Conservation (phyloP, 2,329 filamentous ascomycete species). For the Claviceps digitariae region DNA sequence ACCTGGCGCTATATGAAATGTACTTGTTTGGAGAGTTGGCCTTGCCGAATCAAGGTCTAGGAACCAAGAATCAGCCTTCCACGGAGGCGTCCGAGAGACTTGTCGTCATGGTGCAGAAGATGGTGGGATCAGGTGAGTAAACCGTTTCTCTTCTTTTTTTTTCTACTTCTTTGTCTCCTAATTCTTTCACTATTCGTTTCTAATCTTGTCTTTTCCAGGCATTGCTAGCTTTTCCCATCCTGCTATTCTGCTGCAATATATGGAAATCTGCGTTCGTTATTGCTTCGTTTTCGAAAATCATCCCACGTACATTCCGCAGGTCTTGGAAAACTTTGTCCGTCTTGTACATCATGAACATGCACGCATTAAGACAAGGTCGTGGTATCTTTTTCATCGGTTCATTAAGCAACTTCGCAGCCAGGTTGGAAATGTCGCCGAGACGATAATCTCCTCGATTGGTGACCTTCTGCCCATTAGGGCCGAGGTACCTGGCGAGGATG, state of each 20-base stretch:
- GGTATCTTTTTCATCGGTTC: slow-evolving; percentile 92
- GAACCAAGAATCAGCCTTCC: slow-evolving; percentile 70
- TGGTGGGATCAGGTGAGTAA: slow-evolving; percentile 75
- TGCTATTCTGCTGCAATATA: slow-evolving; percentile 86
- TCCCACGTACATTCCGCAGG: slow-evolving; percentile 65
- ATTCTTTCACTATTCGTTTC: background rate
- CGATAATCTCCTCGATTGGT: slow-evolving; percentile 76
- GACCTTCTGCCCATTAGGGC: slow-evolving; percentile 86
- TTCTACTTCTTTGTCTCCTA: background rate
- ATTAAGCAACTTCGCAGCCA: slow-evolving; percentile 76
- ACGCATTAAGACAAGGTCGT: slow-evolving; percentile 79
- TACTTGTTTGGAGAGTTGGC: slow-evolving; percentile 89
- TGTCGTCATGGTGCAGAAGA: slow-evolving; percentile 84
- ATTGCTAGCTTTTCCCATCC: slow-evolving; percentile 80
- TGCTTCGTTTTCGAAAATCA: slow-evolving; percentile 84
- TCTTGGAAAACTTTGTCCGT: slow-evolving; percentile 81
- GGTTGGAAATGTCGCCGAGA: slow-evolving; percentile 80
- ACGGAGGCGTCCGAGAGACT: slow-evolving; percentile 68
- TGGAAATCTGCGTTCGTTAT: slow-evolving; percentile 97
- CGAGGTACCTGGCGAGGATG: slow-evolving; percentile 62
- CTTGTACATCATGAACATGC: slow-evolving; percentile 80
- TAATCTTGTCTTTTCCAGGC: slow-evolving; percentile 32
- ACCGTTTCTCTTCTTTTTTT: background rate
- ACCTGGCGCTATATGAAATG: slow-evolving; percentile 90
- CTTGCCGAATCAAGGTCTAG: slow-evolving; percentile 77